Conservation (phyloP, 2,329 filamentous ascomycete genomes). For the Colletotrichum sp. region DNA sequence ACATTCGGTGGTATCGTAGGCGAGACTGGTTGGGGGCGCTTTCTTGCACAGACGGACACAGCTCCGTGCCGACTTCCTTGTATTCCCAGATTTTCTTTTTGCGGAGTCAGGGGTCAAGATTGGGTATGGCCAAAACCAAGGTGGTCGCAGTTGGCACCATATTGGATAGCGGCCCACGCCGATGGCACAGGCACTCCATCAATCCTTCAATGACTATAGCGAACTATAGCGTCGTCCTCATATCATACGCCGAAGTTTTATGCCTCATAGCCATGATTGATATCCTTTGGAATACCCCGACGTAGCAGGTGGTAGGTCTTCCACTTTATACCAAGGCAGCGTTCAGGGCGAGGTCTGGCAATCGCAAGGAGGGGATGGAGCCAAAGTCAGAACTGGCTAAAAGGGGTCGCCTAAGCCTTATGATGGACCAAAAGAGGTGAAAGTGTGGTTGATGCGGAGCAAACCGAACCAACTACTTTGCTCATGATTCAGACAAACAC, state of each 20-base stretch:
- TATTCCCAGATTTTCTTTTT: not conserved
- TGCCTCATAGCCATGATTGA: not conserved
- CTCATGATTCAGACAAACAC: not conserved
- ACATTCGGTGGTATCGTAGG: not conserved
- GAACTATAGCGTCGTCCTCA: not conserved
- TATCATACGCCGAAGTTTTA: not conserved
- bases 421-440: not conserved
- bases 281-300: not conserved
- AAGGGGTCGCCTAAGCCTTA: not conserved
- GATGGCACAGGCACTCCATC: not conserved
- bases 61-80: not conserved
- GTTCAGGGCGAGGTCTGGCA: not conserved
- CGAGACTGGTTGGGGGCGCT: not conserved
- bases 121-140: not conserved
- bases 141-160: not conserved
- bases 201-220: not conserved
- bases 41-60: not conserved
- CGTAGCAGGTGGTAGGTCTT: not conserved
- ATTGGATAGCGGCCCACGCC: not conserved
- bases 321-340: not conserved
- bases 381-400: not conserved
- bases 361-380: not conserved
- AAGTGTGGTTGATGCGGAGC: not conserved
- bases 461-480: not conserved
- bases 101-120: not conserved